Conservation (phyloP, 73 alveolate genomes). For the Paramecium biaurelia region DNA sequence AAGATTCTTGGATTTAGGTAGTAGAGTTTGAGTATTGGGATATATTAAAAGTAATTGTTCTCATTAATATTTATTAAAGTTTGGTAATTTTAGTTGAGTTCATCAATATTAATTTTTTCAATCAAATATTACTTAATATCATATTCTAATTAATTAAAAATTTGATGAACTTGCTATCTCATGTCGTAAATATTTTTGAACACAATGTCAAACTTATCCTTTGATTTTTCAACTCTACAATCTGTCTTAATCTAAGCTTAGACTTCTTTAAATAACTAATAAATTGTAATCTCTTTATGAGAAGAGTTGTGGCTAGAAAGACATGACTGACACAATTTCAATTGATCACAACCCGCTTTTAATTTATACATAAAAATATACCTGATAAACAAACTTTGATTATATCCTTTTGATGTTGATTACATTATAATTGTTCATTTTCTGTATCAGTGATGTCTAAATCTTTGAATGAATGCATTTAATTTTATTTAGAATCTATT, state of each 20-base stretch:
- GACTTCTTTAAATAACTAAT: neutral
- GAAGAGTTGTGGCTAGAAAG: neutral
- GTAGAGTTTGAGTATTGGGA: neutral
- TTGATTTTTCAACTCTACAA: neutral
- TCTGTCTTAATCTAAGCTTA: neutral
- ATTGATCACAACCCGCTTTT: neutral
- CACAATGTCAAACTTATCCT: neutral
- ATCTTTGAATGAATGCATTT: slow-evolving; percentile 43
- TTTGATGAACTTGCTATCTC: neutral
- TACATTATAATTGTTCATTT: neutral
- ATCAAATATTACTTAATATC: neutral
- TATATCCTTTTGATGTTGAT: neutral
- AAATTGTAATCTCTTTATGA: neutral
- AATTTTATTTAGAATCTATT: neutral
- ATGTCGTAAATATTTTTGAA: neutral
- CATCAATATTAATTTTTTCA: neutral
- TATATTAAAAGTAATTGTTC: neutral
- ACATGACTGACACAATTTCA: slow-evolving; percentile 17
- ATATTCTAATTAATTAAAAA: neutral
- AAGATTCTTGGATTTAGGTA: neutral
- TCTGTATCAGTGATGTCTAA: slow-evolving; percentile 10
- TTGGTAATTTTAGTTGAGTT: neutral
- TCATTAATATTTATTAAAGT: neutral
- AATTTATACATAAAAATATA: too few relatives aligned
- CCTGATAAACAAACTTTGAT: neutral